Evolutionary conservation across 176 grass and related monocot genomes (phyloP).

Genomic region (Aegilops longissima): DNA sequence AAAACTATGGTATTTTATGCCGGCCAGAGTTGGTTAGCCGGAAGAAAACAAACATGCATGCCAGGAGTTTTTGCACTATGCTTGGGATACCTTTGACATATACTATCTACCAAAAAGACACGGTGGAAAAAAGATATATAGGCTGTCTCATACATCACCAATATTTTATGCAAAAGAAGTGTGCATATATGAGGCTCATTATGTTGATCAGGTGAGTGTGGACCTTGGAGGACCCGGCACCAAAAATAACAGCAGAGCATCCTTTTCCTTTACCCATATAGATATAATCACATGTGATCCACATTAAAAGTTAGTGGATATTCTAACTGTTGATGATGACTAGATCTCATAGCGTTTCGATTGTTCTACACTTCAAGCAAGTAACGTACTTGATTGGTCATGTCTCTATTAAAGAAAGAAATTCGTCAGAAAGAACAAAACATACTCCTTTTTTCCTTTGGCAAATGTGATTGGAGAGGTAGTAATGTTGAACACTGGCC

Average conservation of each 20-base stretch:
- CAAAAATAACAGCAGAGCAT: conserved; percentile 29
- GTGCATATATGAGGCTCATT: conserved; percentile 17
- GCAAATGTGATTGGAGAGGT: neutral
- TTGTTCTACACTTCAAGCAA: conserved; percentile 48
- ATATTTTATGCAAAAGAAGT: conserved; percentile 45
- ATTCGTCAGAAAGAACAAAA: neutral
- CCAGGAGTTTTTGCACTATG: neutral
- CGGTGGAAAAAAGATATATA: neutral
- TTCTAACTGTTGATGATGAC: conserved; percentile 33
- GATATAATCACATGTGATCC: conserved; percentile 12
- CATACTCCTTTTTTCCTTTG: neutral
- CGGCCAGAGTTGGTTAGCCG: neutral
- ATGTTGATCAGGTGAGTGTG: conserved; percentile 44
- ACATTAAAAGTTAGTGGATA: conserved; percentile 42
- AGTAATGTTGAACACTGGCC: neutral
- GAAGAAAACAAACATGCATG: neutral
- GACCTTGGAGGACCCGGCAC: conserved; percentile 18
- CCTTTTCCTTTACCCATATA: conserved; percentile 24
- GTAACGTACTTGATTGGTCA: conserved; percentile 30
- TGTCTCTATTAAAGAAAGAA: conserved; percentile 23
- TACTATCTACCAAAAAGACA: neutral
- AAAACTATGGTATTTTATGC: neutral
- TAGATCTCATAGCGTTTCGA: conserved; percentile 37
- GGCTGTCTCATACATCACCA: conserved; percentile 7
- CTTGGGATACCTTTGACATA: conserved; percentile 27